These are phyloP conservation scores for Kernera saxatilis DNA, from an alignment of 345 rosid genomes.

Conservation along the genomic window DNA sequence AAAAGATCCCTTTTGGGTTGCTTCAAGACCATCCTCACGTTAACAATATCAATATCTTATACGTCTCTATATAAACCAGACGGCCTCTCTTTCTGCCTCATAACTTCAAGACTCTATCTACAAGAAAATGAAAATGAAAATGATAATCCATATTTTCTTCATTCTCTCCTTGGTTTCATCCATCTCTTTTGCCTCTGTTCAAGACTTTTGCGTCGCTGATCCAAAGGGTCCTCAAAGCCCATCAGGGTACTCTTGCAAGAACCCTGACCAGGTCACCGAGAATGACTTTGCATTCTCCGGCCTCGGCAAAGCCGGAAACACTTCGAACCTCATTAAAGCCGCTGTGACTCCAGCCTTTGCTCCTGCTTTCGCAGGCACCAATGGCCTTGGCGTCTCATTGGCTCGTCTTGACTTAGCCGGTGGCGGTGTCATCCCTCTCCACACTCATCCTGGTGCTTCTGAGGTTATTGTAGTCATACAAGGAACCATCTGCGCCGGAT, in stretches of 20 bases:
- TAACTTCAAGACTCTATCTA: not conserved
- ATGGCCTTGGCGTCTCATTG: constrained; percentile 72
- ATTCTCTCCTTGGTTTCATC: constrained; percentile 40
- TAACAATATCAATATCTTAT: constrained; percentile 22
- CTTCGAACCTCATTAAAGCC: constrained; percentile 65
- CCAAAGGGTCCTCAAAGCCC: constrained; percentile 47
- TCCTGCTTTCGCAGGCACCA: constrained; percentile 49
- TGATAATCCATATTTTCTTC: constrained; percentile 40
- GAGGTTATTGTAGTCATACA: constrained; percentile 50
- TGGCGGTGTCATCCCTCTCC: constrained; percentile 73
- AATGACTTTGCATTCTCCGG: constrained; percentile 66
- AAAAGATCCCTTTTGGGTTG: not conserved
- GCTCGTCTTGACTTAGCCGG: constrained; percentile 72
- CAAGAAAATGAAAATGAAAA: constrained; percentile 25
- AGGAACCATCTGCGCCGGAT: constrained; percentile 72
- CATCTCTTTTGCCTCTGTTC: constrained; percentile 49
- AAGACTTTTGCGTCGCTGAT: constrained; percentile 79
- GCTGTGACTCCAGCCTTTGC: constrained; percentile 68
- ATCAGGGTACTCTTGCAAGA: constrained; percentile 70
- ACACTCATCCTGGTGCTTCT: constrained; percentile 75
- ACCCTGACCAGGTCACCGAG: constrained; percentile 39
- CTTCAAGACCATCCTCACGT: constrained; percentile 31
- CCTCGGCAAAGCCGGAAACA: constrained; percentile 54
- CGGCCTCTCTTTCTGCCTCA: not conserved
- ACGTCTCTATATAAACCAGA: constrained; percentile 18